Percentiles rank a stretch among this genome's conserved stretches.
These are phyloP conservation scores for Sclerotinia trifoliorum DNA, from an alignment of 2,329 filamentous ascomycete genomes.

Conservation along the genomic window DNA sequence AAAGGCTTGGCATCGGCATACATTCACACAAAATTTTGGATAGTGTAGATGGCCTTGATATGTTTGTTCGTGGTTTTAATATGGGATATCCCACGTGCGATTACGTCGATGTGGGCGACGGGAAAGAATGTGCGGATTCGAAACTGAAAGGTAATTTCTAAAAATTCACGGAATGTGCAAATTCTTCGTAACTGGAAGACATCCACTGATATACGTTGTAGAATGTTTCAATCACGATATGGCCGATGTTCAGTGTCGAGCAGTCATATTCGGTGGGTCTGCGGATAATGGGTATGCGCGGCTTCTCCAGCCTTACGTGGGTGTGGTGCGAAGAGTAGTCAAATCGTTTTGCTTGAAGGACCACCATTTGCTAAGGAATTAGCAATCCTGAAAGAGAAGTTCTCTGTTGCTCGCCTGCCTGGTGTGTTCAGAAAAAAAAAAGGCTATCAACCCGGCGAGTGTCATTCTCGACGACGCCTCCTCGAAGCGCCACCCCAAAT, in stretches of 20 bases:
- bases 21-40: constrained; percentile 36
- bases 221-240: constrained; percentile 41
- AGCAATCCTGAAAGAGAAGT: constrained; percentile 37
- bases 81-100: constrained; percentile 42
- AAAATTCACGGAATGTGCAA: not conserved
- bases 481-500: constrained; percentile 16
- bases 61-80: constrained; percentile 44
- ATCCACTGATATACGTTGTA: constrained; percentile 21
- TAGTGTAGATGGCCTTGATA: constrained; percentile 33
- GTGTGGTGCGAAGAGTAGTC: constrained; percentile 33
- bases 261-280: constrained; percentile 45
- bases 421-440: constrained; percentile 35
- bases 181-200: not conserved
- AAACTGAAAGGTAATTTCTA: constrained; percentile 37
- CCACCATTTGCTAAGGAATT: constrained; percentile 43
- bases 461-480: constrained; percentile 21
- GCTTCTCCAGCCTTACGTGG: constrained; percentile 40
- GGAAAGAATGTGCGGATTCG: constrained; percentile 46
- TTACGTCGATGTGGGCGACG: constrained; percentile 45
- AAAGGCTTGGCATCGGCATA: constrained; percentile 42
- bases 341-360: constrained; percentile 44
- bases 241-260: constrained; percentile 43
- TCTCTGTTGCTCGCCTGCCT: constrained; percentile 26
- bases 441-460: constrained; percentile 26
- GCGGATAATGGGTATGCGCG: constrained; percentile 47